phyloP scores from a whole-genome alignment of 2,329 filamentous ascomycete genomes.

The Xylariaceae sp. region DNA sequence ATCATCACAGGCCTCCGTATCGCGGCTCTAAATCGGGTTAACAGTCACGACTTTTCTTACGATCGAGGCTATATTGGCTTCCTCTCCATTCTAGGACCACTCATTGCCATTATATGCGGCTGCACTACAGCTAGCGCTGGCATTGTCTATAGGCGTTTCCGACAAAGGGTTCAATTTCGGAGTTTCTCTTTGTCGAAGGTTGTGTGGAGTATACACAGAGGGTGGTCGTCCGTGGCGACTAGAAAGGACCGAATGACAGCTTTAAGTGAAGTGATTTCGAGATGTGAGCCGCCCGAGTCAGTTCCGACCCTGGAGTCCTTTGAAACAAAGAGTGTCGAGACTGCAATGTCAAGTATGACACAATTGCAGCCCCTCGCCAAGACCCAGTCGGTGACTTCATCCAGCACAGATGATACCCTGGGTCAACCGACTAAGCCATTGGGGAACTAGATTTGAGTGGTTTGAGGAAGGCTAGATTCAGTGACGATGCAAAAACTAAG shows the following conservation, averaged over 20 bases:
- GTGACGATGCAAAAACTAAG: no score
- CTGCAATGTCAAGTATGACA: not conserved
- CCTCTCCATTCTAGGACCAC: conserved; percentile 14
- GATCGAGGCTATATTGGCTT: conserved; percentile 18
- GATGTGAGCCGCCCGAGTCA: not conserved
- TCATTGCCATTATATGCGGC: conserved; percentile 16
- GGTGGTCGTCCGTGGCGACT: not conserved
- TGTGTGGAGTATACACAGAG: not conserved
- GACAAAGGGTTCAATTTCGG: not conserved
- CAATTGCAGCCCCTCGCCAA: not conserved
- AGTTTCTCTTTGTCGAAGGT: not conserved
- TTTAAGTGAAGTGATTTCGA: not conserved
- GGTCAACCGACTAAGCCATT: not conserved
- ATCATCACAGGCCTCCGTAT: conserved; percentile 19
- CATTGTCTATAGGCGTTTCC: not conserved
- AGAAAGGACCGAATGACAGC: not conserved
- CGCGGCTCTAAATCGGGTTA: conserved; percentile 17
- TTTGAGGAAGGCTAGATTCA: no score
- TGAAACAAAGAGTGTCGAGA: not conserved
- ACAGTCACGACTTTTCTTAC: conserved; percentile 15
- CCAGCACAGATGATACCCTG: not conserved
- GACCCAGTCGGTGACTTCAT: not conserved
- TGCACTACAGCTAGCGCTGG: not conserved
- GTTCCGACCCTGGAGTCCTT: not conserved
- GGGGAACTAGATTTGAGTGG: no score